phyloP scores from a whole-genome alignment of 1,139 yeast genomes.

The Hyphopichia wangnamkhiaoensis region DNA sequence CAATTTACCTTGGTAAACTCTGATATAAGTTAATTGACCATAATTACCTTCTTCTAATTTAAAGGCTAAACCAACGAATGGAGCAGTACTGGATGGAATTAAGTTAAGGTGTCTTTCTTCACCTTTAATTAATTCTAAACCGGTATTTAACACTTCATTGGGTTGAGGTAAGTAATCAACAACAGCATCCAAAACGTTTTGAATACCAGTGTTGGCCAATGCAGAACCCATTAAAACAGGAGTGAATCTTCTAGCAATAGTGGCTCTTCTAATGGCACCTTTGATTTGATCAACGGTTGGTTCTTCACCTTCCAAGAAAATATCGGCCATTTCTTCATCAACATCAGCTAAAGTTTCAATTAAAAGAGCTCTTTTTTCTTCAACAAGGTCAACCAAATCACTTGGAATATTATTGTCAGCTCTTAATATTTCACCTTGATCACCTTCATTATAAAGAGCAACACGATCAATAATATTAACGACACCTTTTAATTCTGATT shows the following conservation, averaged over 20 bases:
- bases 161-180: slow-evolving; percentile 96
- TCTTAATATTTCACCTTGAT: slow-evolving; percentile 79
- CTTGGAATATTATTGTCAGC: slow-evolving; percentile 69
- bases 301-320: slow-evolving; percentile 84
- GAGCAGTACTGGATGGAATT: slow-evolving; percentile 70
- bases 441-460: slow-evolving; percentile 86
- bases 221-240: slow-evolving; percentile 99
- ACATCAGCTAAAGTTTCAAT: slow-evolving; percentile 96
- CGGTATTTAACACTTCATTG: slow-evolving; percentile 86
- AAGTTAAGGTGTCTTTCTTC: slow-evolving; percentile 68
- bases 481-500: slow-evolving; percentile 79
- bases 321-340: slow-evolving; percentile 94
- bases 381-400: slow-evolving; percentile 71
- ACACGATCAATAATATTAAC: slow-evolving; percentile 88
- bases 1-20: slow-evolving; percentile 95
- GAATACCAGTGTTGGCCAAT: slow-evolving; percentile 91
- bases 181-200: slow-evolving; percentile 93
- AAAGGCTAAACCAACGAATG: slow-evolving; percentile 96
- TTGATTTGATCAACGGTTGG: slow-evolving; percentile 84
- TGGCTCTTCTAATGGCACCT: slow-evolving; percentile 88
- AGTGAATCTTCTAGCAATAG: slow-evolving; percentile 94
- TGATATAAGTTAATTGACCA: slow-evolving; percentile 94
- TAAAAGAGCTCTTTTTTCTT: slow-evolving; percentile 77
- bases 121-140: slow-evolving; percentile 64
- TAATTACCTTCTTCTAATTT: slow-evolving; percentile 97